phyloP scores from a whole-genome alignment of 2,329 filamentous ascomycete species.

The Alternaria postmessia region DNA sequence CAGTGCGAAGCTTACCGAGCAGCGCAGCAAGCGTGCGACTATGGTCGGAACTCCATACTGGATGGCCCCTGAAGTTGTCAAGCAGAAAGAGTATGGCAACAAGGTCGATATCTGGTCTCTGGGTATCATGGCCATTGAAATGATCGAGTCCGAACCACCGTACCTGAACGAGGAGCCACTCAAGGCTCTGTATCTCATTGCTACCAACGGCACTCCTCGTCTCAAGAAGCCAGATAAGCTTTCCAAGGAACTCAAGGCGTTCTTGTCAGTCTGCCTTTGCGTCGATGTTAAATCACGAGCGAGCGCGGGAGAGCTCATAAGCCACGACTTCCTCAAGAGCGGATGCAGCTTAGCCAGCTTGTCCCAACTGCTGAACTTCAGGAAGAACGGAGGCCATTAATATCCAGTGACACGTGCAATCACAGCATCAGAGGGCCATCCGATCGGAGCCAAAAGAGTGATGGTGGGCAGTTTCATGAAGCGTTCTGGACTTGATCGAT shows the following conservation, averaged over 20 bases:
- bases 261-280: slow-evolving; percentile 94
- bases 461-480: slow-evolving; percentile 9
- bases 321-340: slow-evolving; percentile 92
- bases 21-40: slow-evolving; percentile 95
- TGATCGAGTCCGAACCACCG: slow-evolving; percentile 98
- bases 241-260: slow-evolving; percentile 96
- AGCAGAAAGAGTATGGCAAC: slow-evolving; percentile 97
- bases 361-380: slow-evolving; percentile 84
- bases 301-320: slow-evolving; percentile 86
- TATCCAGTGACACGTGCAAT: not conserved
- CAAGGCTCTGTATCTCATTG: slow-evolving; percentile 96
- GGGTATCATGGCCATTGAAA: slow-evolving; percentile 99
- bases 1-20: slow-evolving; percentile 96
- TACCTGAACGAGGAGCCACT: slow-evolving; percentile 98
- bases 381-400: slow-evolving; percentile 69
- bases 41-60: slow-evolving; percentile 99
- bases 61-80: slow-evolving; percentile 99
- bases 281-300: slow-evolving; percentile 96
- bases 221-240: slow-evolving; percentile 99
- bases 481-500: slow-evolving; percentile 39
- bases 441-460: slow-evolving; percentile 9
- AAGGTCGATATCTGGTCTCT: slow-evolving; percentile 99
- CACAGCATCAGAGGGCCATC: not conserved
- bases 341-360: slow-evolving; percentile 85
- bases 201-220: slow-evolving; percentile 94